These are phyloP conservation scores for Chlamydomonas sphaeroides DNA, from an alignment of 139 green algal species.

Conservation along the genomic window DNA sequence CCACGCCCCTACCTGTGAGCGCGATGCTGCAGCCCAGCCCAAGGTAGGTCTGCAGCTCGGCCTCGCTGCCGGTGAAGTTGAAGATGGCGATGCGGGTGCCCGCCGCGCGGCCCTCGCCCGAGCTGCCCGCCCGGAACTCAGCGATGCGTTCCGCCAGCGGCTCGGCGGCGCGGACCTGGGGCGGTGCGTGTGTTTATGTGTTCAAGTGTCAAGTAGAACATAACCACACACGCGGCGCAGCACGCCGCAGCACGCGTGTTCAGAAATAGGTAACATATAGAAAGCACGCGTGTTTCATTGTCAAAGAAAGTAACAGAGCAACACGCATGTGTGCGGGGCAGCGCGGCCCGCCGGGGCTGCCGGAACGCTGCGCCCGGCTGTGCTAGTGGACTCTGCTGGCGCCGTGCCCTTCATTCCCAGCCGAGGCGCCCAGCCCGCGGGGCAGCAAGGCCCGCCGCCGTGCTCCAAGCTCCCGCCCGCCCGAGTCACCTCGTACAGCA, in stretches of 20 bases:
- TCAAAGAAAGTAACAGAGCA: too few relatives aligned
- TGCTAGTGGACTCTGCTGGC: too few relatives aligned
- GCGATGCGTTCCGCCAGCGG: constrained; percentile 29
- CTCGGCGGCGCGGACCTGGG: constrained; percentile 23
- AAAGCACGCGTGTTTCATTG: neutral
- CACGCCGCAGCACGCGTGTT: too few relatives aligned
- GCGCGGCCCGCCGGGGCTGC: too few relatives aligned
- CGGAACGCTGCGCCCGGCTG: too few relatives aligned
- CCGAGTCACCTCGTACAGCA: constrained; percentile 53
- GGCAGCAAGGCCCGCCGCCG: too few relatives aligned
- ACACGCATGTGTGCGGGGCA: too few relatives aligned
- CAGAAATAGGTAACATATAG: too few relatives aligned
- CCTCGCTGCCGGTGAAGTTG: constrained; percentile 36
- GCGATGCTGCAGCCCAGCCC: constrained; percentile 40
- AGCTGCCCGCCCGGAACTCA: constrained; percentile 25
- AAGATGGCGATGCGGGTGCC: constrained; percentile 33
- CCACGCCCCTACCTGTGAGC: constrained; percentile 35
- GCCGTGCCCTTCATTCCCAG: too few relatives aligned
- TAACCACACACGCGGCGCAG: too few relatives aligned
- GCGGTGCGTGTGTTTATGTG: neutral
- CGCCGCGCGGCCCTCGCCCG: constrained; percentile 14
- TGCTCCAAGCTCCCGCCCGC: too few relatives aligned
- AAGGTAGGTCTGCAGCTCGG: constrained; percentile 33
- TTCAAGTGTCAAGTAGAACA: neutral
- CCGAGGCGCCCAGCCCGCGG: too few relatives aligned